Conservation (phyloP, 2,329 filamentous ascomycete genomes). For the Pezicula rhizophila region DNA sequence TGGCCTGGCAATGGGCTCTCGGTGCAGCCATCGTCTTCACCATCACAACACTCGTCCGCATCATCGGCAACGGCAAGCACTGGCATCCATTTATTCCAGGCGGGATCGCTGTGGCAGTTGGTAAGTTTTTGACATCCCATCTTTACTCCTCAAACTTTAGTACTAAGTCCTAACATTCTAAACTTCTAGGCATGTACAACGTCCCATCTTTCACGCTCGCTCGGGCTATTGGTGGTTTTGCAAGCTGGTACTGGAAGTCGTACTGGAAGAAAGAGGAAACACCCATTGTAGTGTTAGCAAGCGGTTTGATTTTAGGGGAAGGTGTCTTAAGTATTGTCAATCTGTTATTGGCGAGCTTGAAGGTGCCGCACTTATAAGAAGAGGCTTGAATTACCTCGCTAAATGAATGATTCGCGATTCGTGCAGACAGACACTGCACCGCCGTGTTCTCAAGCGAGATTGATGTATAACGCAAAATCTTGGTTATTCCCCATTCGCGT, state of each 20-base stretch:
- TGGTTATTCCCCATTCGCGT: too few relatives aligned
- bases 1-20: conserved; percentile 75
- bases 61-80: conserved; percentile 41
- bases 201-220: conserved; percentile 93
- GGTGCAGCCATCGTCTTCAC: conserved; percentile 72
- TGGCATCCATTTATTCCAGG: conserved; percentile 81
- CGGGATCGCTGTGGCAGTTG: conserved; percentile 92
- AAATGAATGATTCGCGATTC: neutral
- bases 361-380: conserved; percentile 61
- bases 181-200: conserved; percentile 78
- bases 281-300: conserved; percentile 81
- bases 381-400: neutral
- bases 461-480: too few relatives aligned
- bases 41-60: conserved; percentile 62
- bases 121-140: conserved; percentile 36
- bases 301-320: conserved; percentile 86
- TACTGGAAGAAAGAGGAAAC: conserved; percentile 53
- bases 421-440: neutral
- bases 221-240: conserved; percentile 70
- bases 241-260: conserved; percentile 72
- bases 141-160: neutral
- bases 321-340: conserved; percentile 91
- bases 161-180: too few relatives aligned
- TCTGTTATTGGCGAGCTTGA: conserved; percentile 69
- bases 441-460: too few relatives aligned